These are phyloP conservation scores for Flaveria robusta DNA, from an alignment of 129 eudicot genomes.

Conservation along the genomic window DNA sequence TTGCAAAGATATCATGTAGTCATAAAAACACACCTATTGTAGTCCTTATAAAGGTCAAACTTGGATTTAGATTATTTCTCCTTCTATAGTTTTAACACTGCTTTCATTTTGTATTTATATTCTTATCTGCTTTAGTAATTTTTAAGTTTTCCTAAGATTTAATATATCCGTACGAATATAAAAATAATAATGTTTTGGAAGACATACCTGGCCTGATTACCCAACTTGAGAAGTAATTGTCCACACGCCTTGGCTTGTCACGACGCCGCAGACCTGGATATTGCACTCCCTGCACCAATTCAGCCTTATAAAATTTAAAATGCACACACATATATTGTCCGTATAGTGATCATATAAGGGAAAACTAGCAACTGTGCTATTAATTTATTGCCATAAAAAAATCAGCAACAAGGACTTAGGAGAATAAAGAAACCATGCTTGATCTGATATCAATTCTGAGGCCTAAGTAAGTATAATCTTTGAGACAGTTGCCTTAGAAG, in stretches of 20 bases:
- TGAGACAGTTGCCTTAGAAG: not conserved
- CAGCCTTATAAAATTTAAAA: not conserved
- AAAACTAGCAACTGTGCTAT: constrained; percentile 1
- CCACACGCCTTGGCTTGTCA: constrained; percentile 97
- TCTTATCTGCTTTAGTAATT: not conserved
- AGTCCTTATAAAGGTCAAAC: not conserved
- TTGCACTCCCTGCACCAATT: constrained; percentile 68
- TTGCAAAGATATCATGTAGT: not conserved
- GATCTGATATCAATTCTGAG: constrained; percentile 3
- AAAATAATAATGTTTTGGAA: not conserved
- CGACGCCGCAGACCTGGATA: constrained; percentile 70
- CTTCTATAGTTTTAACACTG: not conserved
- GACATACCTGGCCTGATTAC: constrained; percentile 84
- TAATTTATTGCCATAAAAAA: not conserved
- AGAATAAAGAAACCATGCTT: constrained; percentile 10
- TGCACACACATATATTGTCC: not conserved
- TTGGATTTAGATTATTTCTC: not conserved
- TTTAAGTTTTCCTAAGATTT: not conserved
- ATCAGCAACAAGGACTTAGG: not conserved
- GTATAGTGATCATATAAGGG: not conserved
- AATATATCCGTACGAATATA: not conserved
- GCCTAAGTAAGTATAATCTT: not conserved
- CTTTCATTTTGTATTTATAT: not conserved
- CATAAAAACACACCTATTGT: not conserved
- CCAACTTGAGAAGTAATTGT: constrained; percentile 93